Conservation (phyloP, 352 stramenopile species). For the Phytophthora foliorum region DNA sequence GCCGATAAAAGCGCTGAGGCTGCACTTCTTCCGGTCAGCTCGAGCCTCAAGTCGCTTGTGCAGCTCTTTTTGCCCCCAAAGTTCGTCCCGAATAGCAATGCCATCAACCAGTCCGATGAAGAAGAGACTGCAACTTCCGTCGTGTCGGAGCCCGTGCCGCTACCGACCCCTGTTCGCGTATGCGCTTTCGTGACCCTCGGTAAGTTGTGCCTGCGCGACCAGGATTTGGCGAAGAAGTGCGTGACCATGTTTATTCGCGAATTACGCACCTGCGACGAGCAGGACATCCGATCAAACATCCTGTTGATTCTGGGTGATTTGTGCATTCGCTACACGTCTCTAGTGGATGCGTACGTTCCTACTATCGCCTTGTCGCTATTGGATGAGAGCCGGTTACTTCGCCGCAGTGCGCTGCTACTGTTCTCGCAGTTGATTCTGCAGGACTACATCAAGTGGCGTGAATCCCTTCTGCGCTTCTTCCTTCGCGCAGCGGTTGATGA, state of each 20-base stretch:
- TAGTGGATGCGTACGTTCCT: conserved; percentile 96
- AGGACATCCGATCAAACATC: conserved; percentile 96
- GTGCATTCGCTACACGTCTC: conserved; percentile 96
- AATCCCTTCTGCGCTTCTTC: conserved; percentile 96
- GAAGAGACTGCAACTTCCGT: conserved; percentile 24
- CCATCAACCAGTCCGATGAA: conserved; percentile 33
- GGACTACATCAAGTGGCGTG: conserved; percentile 99
- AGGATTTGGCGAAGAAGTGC: conserved; percentile 93
- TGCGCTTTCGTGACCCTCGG: conserved; percentile 95
- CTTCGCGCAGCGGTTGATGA: conserved; percentile 95
- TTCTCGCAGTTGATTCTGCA: conserved; percentile 97
- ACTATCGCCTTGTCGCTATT: conserved; percentile 95
- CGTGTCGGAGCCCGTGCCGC: conserved; percentile 37
- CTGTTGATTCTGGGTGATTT: conserved; percentile 97
- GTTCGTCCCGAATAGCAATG: conserved; percentile 50
- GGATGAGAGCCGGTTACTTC: conserved; percentile 89
- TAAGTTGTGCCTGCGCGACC: conserved; percentile 97
- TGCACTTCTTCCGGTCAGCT: conserved; percentile 62
- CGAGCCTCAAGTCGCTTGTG: conserved; percentile 65
- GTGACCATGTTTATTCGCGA: conserved; percentile 97
- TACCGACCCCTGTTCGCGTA: conserved; percentile 87
- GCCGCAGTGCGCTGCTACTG: conserved; percentile 95
- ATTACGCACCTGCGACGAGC: conserved; percentile 82
- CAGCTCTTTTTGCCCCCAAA: conserved; percentile 83
- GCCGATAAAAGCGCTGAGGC: conserved; percentile 63